phyloP scores from a whole-genome alignment of 257 asterid species.

The Echium plantagineum region DNA sequence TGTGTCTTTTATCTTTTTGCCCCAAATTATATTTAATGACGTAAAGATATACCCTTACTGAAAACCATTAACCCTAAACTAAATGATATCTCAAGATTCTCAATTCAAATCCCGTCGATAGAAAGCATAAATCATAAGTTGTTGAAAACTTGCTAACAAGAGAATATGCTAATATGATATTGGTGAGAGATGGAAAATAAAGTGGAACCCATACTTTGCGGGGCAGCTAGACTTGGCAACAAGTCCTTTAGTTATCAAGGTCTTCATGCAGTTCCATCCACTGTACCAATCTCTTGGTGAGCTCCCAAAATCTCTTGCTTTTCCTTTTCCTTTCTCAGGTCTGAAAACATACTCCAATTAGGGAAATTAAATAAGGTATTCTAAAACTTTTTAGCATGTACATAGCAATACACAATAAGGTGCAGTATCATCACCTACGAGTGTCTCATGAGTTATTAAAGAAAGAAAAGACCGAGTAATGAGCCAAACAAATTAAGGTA shows the following conservation, averaged over 20 bases:
- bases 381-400: neutral
- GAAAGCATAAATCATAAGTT: too few relatives aligned
- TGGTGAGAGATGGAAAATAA: neutral
- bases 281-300: conserved; percentile 87
- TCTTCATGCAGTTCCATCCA: conserved; percentile 96
- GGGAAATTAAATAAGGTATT: neutral
- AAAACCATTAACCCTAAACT: too few relatives aligned
- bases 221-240: conserved; percentile 96
- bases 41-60: too few relatives aligned
- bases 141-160: too few relatives aligned
- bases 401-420: neutral
- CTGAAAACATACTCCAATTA: conserved; percentile 20
- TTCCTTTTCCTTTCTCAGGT: conserved; percentile 80
- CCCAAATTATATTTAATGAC: too few relatives aligned
- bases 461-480: neutral
- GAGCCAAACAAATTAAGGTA: neutral
- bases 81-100: too few relatives aligned
- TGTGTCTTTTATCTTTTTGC: too few relatives aligned
- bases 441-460: neutral
- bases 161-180: too few relatives aligned
- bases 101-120: too few relatives aligned
- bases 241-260: conserved; percentile 63
- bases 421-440: too few relatives aligned
- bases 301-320: conserved; percentile 68
- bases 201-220: conserved; percentile 52